Percentiles rank a stretch among this genome's conserved stretches.
Evolutionary conservation across 371 early-diverging fungal species (phyloP).

Genomic region (Rhizopus stolonifer): DNA sequence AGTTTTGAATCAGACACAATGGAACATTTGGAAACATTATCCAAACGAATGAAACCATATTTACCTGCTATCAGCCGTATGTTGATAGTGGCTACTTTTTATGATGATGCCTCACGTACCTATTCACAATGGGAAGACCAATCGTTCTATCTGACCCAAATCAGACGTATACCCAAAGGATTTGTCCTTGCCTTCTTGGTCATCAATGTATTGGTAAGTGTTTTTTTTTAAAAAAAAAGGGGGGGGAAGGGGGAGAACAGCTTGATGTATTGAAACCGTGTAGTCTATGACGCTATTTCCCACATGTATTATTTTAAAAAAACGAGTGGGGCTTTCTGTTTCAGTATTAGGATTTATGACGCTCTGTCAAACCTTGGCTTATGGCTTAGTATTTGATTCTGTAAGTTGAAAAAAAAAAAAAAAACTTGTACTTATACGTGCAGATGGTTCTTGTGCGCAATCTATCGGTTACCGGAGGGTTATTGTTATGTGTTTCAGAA

Average conservation of each 20-base stretch:
- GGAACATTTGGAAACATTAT: background rate
- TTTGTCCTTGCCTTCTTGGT: conserved; percentile 23
- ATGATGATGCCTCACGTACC: conserved; percentile 39
- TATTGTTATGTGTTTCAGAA: conserved; percentile 86
- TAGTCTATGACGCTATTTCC: conserved; percentile 77
- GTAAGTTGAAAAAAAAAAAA: conserved; percentile 9
- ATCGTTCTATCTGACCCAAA: conserved; percentile 18
- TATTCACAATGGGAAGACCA: conserved; percentile 35
- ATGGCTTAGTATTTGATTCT: conserved; percentile 87
- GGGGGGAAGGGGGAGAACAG: too few species aligned
- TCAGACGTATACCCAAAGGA: conserved; percentile 20
- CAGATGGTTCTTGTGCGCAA: conserved; percentile 82
- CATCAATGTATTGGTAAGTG: conserved; percentile 65
- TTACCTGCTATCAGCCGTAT: conserved; percentile 31
- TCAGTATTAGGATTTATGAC: conserved; percentile 71
- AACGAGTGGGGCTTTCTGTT: conserved; percentile 74
- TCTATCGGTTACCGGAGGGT: conserved; percentile 86
- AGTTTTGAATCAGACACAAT: background rate
- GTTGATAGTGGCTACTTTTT: conserved; percentile 39
- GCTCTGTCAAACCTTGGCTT: conserved; percentile 81
- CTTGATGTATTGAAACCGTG: too few species aligned
- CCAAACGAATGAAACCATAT: conserved; percentile 10
- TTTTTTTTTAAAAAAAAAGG: background rate
- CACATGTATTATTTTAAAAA: conserved; percentile 71
- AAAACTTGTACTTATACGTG: background rate